Base-by-base conservation (phyloP, 148 eudicot genomes). In the Gaultheria prostrata region DNA sequence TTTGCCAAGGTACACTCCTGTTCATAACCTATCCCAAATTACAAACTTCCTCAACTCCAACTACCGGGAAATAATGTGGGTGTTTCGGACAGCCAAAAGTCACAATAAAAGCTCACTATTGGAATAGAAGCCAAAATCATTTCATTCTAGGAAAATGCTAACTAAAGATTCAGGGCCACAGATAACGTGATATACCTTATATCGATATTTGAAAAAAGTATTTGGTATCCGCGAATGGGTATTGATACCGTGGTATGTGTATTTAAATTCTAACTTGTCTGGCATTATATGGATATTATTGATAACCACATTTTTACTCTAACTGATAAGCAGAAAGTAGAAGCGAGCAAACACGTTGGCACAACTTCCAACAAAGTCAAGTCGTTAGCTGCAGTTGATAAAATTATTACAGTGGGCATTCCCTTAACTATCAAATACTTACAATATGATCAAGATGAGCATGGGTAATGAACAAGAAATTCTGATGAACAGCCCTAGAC, bases 361-460 rank as follows among this genome's bases (percentile, higher is more conserved):
- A 7, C 69, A n/a, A 61, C 30, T n/a, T 61, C n/a, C n/a, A n/a
- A n/a, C n/a, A n/a, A n/a, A n/a, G n/a, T n/a, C n/a, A n/a, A n/a
- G n/a, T n/a, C n/a, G n/a, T n/a, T n/a, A n/a, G n/a, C 18, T 53
- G 57, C 54, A 50, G 54, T 50, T 56, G 3, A 56, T 18, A 56
- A 56, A 20, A 3, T 13, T 15, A 63, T 8, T 8, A 63, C 12
- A 63, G 12, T 26, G 33, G 71, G 14, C 4, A 65, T 9, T 26
- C 11, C 71, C 71, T 8, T 11, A 65, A 26, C 0, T 26, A 26
- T 26, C 71, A 3, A 65, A 26, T 26, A 2, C 95, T 84, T 86
- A 97, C 99, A 89, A 94, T 95, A 82, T 97, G 99, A 87, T 97
- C 99, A 85, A 97, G 95, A 85, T 97, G 99, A 63, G 91, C 99